A percentile compares a stretch with the other conserved stretches of the same genome.
Conservation (phyloP, 192 early-diverging fungal genomes). For the Umbelopsis isabellina region DNA sequence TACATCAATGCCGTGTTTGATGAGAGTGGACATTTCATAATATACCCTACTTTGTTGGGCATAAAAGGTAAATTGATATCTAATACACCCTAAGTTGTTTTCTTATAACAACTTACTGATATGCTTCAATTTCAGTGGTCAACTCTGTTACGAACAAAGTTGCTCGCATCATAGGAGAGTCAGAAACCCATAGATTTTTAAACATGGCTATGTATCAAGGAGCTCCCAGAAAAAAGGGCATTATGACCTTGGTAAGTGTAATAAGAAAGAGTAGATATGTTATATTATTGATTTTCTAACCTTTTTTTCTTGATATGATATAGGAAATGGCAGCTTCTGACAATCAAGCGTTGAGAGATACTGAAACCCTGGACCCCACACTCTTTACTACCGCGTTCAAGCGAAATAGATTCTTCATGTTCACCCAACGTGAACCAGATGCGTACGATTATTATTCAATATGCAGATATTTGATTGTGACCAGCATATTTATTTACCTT, state of each 20-base stretch:
- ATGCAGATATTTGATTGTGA: not conserved
- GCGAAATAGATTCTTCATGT: conserved; percentile 93
- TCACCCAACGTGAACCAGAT: conserved; percentile 86
- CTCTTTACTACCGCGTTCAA: conserved; percentile 90
- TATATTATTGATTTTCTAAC: conserved; percentile 7
- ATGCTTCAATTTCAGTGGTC: conserved; percentile 54
- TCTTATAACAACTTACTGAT: not conserved
- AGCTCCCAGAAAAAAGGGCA: conserved; percentile 77
- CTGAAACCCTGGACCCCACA: conserved; percentile 77
- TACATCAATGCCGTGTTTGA: conserved; percentile 89
- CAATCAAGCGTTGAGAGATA: conserved; percentile 72
- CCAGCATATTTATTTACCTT: not conserved
- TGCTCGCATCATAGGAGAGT: conserved; percentile 82
- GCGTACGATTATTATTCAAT: conserved; percentile 47
- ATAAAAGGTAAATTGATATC: conserved; percentile 69
- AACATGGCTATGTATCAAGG: conserved; percentile 91
- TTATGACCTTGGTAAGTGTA: conserved; percentile 66
- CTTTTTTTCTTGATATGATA: not conserved
- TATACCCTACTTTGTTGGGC: conserved; percentile 92
- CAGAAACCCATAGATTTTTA: conserved; percentile 89
- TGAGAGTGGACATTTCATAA: conserved; percentile 83
- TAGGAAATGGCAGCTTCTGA: conserved; percentile 87
- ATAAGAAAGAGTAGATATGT: not conserved
- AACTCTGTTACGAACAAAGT: conserved; percentile 88
- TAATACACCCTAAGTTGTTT: not conserved